These are phyloP conservation scores for Rhodofomes roseus DNA, from an alignment of 1,284 basidiomycete genomes.

Conservation along the genomic window DNA sequence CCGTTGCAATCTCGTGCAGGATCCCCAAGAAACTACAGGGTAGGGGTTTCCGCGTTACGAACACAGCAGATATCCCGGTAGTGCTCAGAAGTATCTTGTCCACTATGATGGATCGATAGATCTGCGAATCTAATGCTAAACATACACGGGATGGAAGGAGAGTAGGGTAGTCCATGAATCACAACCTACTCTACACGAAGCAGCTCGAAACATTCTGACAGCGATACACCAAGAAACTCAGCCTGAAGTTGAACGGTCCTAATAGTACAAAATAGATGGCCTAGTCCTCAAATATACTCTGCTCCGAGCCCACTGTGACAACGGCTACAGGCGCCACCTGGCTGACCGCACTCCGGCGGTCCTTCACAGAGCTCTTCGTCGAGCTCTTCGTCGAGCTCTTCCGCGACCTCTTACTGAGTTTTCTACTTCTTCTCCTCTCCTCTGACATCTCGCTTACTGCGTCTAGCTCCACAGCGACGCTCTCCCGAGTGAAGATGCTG, in stretches of 20 bases:
- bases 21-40: conserved; percentile 49
- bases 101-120: conserved; percentile 33
- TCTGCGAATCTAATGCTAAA: background rate
- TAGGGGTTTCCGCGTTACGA: conserved; percentile 32
- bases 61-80: conserved; percentile 38
- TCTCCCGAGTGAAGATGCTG: conserved; percentile 17
- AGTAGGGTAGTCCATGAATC: background rate
- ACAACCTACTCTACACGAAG: background rate
- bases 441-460: background rate
- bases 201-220: background rate
- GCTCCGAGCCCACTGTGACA: background rate
- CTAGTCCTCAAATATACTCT: background rate
- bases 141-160: background rate
- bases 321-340: background rate
- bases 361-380: background rate
- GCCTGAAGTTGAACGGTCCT: background rate
- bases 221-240: background rate
- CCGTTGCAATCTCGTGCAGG: conserved; percentile 31
- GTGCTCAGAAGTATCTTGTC: conserved; percentile 36
- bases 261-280: background rate
- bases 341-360: background rate
- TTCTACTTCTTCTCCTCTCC: background rate
- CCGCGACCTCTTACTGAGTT: background rate
- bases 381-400: background rate
- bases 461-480: conserved; percentile 19